phyloP scores from a whole-genome alignment of 768 basidiomycete species.

The Termitomyces sp. region DNA sequence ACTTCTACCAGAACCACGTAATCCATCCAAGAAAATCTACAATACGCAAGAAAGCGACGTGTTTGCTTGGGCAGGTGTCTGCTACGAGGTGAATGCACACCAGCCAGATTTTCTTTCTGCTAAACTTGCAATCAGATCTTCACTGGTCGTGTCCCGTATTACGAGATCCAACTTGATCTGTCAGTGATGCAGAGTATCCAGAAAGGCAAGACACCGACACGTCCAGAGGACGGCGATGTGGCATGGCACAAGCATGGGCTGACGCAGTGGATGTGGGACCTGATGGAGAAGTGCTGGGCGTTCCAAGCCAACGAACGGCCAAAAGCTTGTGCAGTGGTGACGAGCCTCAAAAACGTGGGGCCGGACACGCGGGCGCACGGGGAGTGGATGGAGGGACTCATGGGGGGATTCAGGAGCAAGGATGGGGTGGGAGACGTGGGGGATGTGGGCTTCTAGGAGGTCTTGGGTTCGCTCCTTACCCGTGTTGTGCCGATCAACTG shows the following conservation, averaged over 20 bases:
- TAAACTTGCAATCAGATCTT: background rate
- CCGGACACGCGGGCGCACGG: background rate
- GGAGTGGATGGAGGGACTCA: background rate
- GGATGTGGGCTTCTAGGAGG: too few relatives aligned
- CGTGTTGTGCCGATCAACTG: too few relatives aligned
- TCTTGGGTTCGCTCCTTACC: too few relatives aligned
- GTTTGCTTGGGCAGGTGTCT: background rate
- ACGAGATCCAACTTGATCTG: background rate
- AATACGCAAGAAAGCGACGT: slow-evolving; percentile 1
- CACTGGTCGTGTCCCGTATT: background rate
- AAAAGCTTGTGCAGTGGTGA: background rate
- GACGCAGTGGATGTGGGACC: background rate
- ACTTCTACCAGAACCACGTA: background rate
- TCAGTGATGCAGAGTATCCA: background rate
- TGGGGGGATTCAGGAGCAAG: too few relatives aligned
- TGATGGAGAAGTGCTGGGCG: background rate
- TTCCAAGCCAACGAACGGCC: background rate
- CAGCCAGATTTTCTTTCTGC: too few relatives aligned
- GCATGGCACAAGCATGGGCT: background rate
- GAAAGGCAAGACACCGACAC: background rate
- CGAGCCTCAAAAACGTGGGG: background rate
- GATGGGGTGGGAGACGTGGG: too few relatives aligned
- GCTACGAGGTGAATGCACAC: background rate
- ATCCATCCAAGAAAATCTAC: background rate
- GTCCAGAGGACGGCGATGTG: background rate